These are phyloP conservation scores for Dactylellina parvicollis DNA, from an alignment of 2,329 filamentous ascomycete species.

Conservation along the genomic window DNA sequence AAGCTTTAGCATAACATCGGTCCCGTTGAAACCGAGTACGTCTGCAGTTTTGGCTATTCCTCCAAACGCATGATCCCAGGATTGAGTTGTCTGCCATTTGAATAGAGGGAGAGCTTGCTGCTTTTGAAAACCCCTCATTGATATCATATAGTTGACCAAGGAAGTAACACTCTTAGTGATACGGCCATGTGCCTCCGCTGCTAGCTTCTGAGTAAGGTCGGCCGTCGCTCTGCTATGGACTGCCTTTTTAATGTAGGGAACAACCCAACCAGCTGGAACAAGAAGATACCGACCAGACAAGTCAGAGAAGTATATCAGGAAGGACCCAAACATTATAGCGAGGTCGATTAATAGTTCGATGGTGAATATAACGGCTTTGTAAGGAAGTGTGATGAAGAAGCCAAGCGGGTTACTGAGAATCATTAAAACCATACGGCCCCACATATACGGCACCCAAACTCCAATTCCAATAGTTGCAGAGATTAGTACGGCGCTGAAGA, in stretches of 20 bases:
- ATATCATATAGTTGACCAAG: slow-evolving; percentile 27
- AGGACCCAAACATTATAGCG: slow-evolving; percentile 56
- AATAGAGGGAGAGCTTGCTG: slow-evolving; percentile 20
- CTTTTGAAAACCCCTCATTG: slow-evolving; percentile 31
- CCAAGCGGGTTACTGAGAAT: slow-evolving; percentile 57
- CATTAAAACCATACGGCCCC: slow-evolving; percentile 81
- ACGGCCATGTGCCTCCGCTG: slow-evolving; percentile 57
- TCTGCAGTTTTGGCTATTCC: slow-evolving; percentile 29
- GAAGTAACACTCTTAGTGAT: slow-evolving; percentile 41
- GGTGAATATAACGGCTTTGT: slow-evolving; percentile 55
- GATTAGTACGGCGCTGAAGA: slow-evolving; percentile 92
- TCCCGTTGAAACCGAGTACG: slow-evolving; percentile 33
- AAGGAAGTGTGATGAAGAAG: slow-evolving; percentile 57
- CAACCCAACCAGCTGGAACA: slow-evolving; percentile 50
- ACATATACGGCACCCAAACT: slow-evolving; percentile 90
- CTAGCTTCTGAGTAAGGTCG: slow-evolving; percentile 55
- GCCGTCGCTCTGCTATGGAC: slow-evolving; percentile 49
- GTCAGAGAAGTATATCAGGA: slow-evolving; percentile 56
- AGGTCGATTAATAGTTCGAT: slow-evolving; percentile 58
- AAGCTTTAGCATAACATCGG: slow-evolving; percentile 25
- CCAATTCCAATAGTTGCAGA: slow-evolving; percentile 85
- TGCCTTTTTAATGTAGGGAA: slow-evolving; percentile 55
- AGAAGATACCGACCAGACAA: slow-evolving; percentile 52
- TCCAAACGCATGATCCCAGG: slow-evolving; percentile 23
- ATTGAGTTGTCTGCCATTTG: slow-evolving; percentile 30